A percentile compares a stretch with the other conserved stretches of the same genome.
These are phyloP conservation scores for Oenanthe sinensis DNA, from an alignment of 129 eudicot species.

Conservation along the genomic window DNA sequence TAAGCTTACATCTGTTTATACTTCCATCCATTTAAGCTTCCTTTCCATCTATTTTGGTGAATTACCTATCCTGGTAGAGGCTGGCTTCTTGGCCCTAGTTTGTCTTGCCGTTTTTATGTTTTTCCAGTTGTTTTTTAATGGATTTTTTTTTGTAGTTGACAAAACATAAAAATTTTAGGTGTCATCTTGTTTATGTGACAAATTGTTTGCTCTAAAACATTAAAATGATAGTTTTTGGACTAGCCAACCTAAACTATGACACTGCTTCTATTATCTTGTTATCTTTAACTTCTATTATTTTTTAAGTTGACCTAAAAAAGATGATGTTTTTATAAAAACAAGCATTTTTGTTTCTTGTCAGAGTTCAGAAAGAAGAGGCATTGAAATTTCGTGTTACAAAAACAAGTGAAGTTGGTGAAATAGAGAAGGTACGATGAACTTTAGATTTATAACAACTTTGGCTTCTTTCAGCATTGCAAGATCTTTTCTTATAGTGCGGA, in stretches of 20 bases:
- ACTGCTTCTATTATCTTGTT: neutral
- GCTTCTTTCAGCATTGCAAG: slow-evolving; percentile 7
- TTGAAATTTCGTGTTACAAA: slow-evolving; percentile 76
- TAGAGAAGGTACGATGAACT: slow-evolving; percentile 64
- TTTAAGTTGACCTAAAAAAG: neutral
- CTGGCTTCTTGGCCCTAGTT: neutral
- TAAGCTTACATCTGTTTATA: no score
- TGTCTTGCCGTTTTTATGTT: neutral
- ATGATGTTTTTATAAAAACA: neutral
- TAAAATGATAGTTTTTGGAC: neutral
- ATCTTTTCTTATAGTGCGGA: neutral
- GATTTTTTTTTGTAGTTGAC: neutral
- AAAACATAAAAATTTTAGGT: neutral
- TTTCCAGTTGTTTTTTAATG: neutral
- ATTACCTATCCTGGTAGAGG: neutral
- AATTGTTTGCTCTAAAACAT: neutral
- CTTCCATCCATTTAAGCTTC: no score
- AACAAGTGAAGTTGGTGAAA: slow-evolving; percentile 78
- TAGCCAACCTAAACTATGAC: neutral
- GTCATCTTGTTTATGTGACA: neutral
- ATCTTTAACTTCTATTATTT: neutral
- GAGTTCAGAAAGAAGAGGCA: slow-evolving; percentile 92
- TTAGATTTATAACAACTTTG: neutral
- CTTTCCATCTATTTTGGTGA: neutral
- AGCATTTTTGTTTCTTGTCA: slow-evolving; percentile 24